These are phyloP conservation scores for Metschnikowia lochheadii DNA, from an alignment of 805 yeast genomes.

Conservation along the genomic window DNA sequence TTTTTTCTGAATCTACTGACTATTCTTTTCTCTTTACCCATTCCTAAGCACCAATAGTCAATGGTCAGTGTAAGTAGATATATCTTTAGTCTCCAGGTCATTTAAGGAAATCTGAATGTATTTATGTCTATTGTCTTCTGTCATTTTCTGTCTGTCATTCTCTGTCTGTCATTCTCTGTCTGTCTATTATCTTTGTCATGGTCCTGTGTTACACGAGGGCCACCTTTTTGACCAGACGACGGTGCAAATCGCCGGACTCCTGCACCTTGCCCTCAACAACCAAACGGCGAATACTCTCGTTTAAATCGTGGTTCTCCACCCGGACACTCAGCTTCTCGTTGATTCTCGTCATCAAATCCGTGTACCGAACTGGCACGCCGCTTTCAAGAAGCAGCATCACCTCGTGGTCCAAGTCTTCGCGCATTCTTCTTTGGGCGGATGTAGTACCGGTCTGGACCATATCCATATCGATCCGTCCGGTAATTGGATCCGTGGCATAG, in stretches of 20 bases:
- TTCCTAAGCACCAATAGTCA: too few relatives aligned
- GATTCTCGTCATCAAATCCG: conserved; percentile 54
- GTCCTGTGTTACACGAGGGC: conserved; percentile 12
- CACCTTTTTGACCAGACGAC: conserved; percentile 49
- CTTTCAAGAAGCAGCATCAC: conserved; percentile 53
- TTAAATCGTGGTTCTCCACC: conserved; percentile 67
- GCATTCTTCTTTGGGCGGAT: conserved; percentile 72
- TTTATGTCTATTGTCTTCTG: too few relatives aligned
- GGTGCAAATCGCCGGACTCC: conserved; percentile 67
- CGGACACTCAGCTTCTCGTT: conserved; percentile 63
- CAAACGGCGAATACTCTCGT: conserved; percentile 62
- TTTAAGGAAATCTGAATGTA: neutral
- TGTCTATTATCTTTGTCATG: too few relatives aligned
- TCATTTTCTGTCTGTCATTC: too few relatives aligned
- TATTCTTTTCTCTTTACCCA: too few relatives aligned
- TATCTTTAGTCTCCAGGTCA: neutral
- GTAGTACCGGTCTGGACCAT: conserved; percentile 95
- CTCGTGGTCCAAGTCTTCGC: conserved; percentile 66
- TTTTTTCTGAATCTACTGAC: too few relatives aligned
- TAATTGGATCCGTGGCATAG: conserved; percentile 95
- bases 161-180: too few relatives aligned
- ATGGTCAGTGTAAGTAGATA: too few relatives aligned
- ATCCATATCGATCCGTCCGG: conserved; percentile 97
- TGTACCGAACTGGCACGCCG: conserved; percentile 48
- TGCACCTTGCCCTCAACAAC: conserved; percentile 67